Evolutionary conservation across 805 yeast genomes (phyloP), one percentile per base, ranked within the genome.

Genomic region (Metschnikowia gelsemii): DNA sequence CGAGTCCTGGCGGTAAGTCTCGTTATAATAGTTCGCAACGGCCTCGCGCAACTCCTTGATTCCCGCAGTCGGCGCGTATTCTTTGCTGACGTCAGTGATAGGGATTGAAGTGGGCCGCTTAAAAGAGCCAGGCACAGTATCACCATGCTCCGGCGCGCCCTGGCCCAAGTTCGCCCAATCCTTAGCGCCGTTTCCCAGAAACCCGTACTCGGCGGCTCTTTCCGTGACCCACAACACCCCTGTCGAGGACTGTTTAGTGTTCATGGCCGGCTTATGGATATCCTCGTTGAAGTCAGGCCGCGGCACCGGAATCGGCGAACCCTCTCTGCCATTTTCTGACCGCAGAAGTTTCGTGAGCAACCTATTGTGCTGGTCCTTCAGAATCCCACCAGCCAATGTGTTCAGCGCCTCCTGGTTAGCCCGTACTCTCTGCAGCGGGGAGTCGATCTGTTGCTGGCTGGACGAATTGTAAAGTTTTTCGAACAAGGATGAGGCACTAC

Each of bases 221-320:
- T 78, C 83, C 1, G 84, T 78, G 41, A 77, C 77, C 84, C 84
- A 78, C 38, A 78, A 70, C 24, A 78, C 84, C 42, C 84, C 84
- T 0, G 84, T 78, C 9, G 81, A 76, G 9, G 80, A 73, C 51
- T 78, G 81, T 42, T 70, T 68, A 25, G 76, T 74, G 59, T 78
- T 79, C 66, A 78, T 61, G 7, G 82, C 84, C 5, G 84, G 84
- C 51, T 74, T 72, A 52, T 70, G 71, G 40, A 73, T 70, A 22
- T 62, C 70, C 38, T 66, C 71, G 38, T 68, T 63, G 51, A 65
- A 60, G 33, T 63, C 55, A 5, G 80, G 79, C 23, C 65, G 66
- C 0, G 80, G 80, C 24, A 73, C 57, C 1, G 80, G 80, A 8
- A 75, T 58, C 2, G 80, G 80, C 3, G 71, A 62, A 8, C 76